Conservation (phyloP, 768 basidiomycete genomes). For the Coprinellus micaceus region DNA sequence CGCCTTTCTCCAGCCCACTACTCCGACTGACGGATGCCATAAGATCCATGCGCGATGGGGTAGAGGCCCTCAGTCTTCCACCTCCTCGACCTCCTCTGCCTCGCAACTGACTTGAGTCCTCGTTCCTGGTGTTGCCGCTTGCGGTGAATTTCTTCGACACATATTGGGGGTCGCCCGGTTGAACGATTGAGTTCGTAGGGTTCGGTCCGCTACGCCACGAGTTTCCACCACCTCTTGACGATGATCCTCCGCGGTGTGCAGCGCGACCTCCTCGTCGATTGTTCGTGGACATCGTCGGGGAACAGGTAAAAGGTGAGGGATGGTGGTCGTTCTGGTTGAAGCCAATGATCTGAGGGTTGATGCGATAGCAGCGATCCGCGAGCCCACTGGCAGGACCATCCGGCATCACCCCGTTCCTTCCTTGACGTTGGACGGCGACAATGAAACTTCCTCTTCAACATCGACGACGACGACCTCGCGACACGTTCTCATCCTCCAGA, state of each 20-base stretch:
- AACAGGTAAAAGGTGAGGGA: background rate
- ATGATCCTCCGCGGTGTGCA: background rate
- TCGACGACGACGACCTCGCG: background rate
- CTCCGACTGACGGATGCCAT: conserved; percentile 75
- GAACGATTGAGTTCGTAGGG: too few species aligned
- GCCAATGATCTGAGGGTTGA: too few species aligned
- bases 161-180: too few species aligned
- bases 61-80: conserved; percentile 9
- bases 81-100: conserved; percentile 15
- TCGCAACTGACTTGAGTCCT: background rate
- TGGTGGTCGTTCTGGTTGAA: background rate
- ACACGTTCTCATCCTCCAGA: background rate
- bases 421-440: background rate
- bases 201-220: background rate
- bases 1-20: conserved; percentile 69
- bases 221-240: background rate
- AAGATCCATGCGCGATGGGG: conserved; percentile 44
- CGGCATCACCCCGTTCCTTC: background rate
- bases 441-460: background rate
- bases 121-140: background rate
- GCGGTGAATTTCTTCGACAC: too few species aligned
- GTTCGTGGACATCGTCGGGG: too few species aligned
- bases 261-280: too few species aligned
- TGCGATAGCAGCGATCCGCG: background rate
- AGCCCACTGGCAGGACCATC: background rate